Base-by-base conservation (phyloP, 2,329 filamentous ascomycete species). In the Fusarium robinianum region DNA sequence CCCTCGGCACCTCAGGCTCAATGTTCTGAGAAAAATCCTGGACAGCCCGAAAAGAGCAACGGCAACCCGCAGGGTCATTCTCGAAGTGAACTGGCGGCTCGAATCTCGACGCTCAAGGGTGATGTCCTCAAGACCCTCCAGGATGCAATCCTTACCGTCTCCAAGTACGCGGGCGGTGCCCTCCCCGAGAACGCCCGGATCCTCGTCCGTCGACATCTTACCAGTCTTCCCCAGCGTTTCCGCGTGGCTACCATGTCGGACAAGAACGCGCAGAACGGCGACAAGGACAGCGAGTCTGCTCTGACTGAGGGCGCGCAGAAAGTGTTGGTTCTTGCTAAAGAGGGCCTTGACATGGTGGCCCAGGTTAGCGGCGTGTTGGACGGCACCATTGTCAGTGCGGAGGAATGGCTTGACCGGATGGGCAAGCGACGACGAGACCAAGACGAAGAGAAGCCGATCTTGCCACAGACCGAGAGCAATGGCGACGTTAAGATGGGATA, bases 321-420 rank as follows among this genome's bases (percentile, higher is more conserved):
- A 26, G 90, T 95, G 42, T 72, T 97, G 9, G 83, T 94, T 2
- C 81, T 97, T 37, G 92, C 92, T 6, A 87, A 87, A 61, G 92
- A 97, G 65, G 90, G 91, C 0, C 75, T 97, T 10, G 90, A 96
- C 58, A 96, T 97, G 86, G 90, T 97, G 78, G 80, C 83, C 1
- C 90, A 96, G 66, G 90, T 99, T 35, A 94, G 85, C 26, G 83
- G 85, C 5, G 88, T 96, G 2, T 79, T 97, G 7, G 88, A 95
- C 57, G 87, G 90, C 39, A 97, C 94, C 0, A 87, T 97, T 39
- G 80, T 88, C 41, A 94, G 88, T 59, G 94, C 94, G 1, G 92
- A 97, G 68, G 83, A 85, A 58, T 97, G 94, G 94, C 88, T 92
- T 54, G 87, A 91, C 46, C 77, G 84, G 14, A 74, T 95, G 46